Evolutionary conservation across 257 asterid species (phyloP).

Genomic region (Solanum phureja): DNA sequence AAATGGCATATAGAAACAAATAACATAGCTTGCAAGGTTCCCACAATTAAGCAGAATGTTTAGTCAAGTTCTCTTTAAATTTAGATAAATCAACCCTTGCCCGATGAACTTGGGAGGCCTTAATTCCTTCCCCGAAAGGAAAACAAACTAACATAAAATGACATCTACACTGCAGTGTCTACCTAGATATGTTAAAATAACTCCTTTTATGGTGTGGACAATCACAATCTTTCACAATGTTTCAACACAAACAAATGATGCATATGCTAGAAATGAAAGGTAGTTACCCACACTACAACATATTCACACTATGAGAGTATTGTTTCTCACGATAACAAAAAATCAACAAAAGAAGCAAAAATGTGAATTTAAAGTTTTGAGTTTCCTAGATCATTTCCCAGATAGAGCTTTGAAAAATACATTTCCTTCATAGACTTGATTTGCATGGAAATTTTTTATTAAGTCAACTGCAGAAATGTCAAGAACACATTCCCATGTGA

Average conservation of each 20-base stretch:
- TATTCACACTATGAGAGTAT: not conserved
- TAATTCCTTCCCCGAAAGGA: not conserved
- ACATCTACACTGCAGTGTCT: not conserved
- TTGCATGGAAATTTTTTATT: constrained; percentile 25
- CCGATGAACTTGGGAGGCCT: not conserved
- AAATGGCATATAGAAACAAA: not conserved
- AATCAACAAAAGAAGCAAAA: not conserved
- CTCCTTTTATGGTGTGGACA: not conserved
- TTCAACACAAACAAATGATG: not conserved
- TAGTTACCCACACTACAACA: not conserved
- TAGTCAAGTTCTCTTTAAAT: not conserved
- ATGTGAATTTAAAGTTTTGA: not conserved
- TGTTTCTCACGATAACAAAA: not conserved
- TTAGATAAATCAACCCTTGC: not conserved
- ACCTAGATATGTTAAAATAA: not conserved
- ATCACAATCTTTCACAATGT: not conserved
- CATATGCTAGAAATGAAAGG: not conserved
- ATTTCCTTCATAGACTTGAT: constrained; percentile 63
- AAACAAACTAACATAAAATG: not conserved
- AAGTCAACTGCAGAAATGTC: not conserved
- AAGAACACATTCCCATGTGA: too few species aligned
- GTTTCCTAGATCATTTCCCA: not conserved
- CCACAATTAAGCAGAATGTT: not conserved
- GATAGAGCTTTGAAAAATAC: constrained; percentile 31
- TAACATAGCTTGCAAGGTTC: not conserved